These are phyloP conservation scores for Cercospora zeina DNA, from an alignment of 2,329 filamentous ascomycete genomes.

Conservation along the genomic window DNA sequence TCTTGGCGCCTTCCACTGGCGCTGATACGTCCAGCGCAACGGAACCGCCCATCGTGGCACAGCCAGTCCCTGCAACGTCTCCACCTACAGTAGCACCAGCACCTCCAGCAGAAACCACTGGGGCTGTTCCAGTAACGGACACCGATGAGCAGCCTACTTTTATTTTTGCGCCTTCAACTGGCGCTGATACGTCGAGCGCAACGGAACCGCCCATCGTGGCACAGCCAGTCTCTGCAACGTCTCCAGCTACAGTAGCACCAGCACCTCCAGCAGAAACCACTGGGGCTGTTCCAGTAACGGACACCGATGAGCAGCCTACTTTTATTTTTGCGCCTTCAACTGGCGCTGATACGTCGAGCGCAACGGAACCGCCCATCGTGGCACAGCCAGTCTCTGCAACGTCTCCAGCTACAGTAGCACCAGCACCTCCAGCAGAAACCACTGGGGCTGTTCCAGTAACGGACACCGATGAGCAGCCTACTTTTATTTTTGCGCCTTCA, in stretches of 20 bases:
- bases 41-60: background rate
- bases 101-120: background rate
- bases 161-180: background rate
- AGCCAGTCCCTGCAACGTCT: background rate
- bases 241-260: background rate
- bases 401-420: background rate
- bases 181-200: background rate
- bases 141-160: slow-evolving; percentile 4
- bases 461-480: background rate
- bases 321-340: slow-evolving; percentile 1
- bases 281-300: background rate
- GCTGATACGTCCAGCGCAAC: background rate
- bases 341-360: background rate
- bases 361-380: background rate
- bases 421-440: background rate
- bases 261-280: background rate
- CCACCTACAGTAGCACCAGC: background rate
- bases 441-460: background rate
- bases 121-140: background rate
- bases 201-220: background rate
- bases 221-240: background rate
- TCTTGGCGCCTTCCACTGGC: background rate
- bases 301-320: background rate
- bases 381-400: background rate
- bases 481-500: slow-evolving; percentile 2